Evolutionary conservation across 1,284 basidiomycete species (phyloP).

Genomic region (Malassezia yamatoensis): DNA sequence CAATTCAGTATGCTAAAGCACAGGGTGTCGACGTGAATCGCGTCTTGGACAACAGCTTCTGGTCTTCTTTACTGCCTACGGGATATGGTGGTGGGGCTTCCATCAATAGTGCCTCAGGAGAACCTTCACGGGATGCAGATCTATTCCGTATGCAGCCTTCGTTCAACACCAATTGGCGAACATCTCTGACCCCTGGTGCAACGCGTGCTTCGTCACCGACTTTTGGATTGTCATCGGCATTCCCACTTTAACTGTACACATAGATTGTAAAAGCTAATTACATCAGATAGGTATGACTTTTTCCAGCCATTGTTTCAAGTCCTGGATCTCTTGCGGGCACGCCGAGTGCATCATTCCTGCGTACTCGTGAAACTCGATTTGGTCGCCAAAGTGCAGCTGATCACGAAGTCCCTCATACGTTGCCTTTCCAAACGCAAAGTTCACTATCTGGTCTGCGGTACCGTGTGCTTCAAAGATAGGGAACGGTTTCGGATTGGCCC

Average conservation of each 20-base stretch:
- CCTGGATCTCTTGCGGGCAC: conserved; percentile 33
- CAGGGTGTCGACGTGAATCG: conserved; percentile 19
- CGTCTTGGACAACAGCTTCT: conserved; percentile 19
- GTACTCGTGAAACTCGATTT: conserved; percentile 33
- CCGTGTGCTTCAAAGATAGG: conserved; percentile 44
- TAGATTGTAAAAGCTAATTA: not conserved
- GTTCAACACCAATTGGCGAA: not conserved
- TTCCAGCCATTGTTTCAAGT: conserved; percentile 14
- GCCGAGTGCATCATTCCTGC: conserved; percentile 41
- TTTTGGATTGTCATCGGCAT: conserved; percentile 2
- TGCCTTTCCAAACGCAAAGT: conserved; percentile 29
- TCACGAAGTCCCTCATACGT: conserved; percentile 27
- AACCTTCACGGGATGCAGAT: conserved; percentile 10
- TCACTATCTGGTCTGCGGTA: conserved; percentile 37
- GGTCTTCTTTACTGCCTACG: conserved; percentile 16
- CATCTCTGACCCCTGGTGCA: conserved; percentile 16
- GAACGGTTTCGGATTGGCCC: conserved; percentile 19
- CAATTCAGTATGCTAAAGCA: conserved; percentile 18
- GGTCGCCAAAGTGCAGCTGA: conserved; percentile 25
- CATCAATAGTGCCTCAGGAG: not conserved
- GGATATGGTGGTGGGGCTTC: conserved; percentile 10
- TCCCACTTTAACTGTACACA: conserved; percentile 7
- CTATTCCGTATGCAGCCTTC: conserved; percentile 6
- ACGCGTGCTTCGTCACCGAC: conserved; percentile 19
- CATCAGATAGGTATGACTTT: conserved; percentile 9